Conservation (phyloP, 164 flowering plant species). For the Saururus chinensis region DNA sequence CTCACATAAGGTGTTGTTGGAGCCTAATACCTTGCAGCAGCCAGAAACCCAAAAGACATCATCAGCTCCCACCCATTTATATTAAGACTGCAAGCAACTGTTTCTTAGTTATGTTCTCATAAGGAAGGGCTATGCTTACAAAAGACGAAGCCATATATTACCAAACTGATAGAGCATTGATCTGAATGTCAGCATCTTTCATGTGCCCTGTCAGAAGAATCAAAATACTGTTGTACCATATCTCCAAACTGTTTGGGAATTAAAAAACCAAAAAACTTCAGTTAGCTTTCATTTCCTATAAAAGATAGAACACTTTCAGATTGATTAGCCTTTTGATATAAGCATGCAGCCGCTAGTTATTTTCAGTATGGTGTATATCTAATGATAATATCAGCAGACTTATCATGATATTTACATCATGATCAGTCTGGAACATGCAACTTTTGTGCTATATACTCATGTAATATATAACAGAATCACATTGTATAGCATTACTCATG, state of each 20-base stretch:
- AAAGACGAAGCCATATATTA: conserved; percentile 3
- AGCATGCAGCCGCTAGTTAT: too few species aligned
- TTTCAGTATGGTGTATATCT: too few species aligned
- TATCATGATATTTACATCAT: too few species aligned
- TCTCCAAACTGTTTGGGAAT: conserved; percentile 30
- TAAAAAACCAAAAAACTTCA: neutral
- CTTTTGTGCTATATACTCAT: too few species aligned
- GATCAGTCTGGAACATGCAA: too few species aligned
- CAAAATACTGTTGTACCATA: conserved; percentile 50
- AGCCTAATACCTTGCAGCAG: conserved; percentile 26
- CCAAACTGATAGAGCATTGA: conserved; percentile 62
- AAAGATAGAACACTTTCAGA: too few species aligned
- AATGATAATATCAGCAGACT: too few species aligned
- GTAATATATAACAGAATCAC: too few species aligned
- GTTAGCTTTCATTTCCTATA: neutral
- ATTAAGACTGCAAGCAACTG: conserved; percentile 28
- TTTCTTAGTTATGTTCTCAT: neutral
- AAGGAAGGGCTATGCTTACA: too few species aligned
- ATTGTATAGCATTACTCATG: too few species aligned
- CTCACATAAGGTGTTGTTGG: neutral
- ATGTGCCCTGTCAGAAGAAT: conserved; percentile 46
- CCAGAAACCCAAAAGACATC: conserved; percentile 45
- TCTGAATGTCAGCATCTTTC: conserved; percentile 36
- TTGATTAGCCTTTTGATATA: too few species aligned
- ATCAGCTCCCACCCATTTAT: conserved; percentile 62